Evolutionary conservation across 2,329 filamentous ascomycete genomes (phyloP).

Genomic region (Paracamarosporium sp.): DNA sequence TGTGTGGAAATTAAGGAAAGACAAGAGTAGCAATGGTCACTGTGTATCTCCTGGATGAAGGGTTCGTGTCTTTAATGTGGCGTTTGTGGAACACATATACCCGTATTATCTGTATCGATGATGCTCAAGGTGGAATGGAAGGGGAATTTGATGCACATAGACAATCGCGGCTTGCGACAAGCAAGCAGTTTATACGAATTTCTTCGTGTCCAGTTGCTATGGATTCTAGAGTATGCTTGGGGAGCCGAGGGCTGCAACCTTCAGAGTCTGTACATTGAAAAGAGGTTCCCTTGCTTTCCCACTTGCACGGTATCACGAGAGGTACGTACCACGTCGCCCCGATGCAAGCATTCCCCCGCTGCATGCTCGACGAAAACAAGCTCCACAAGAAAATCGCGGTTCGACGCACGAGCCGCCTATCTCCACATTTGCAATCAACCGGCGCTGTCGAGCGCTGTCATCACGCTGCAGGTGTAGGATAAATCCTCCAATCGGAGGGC

Average conservation of each 20-base stretch:
- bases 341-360: background rate
- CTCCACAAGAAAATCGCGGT: background rate
- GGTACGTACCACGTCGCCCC: background rate
- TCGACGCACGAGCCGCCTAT: background rate
- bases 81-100: background rate
- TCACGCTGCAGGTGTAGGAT: slow-evolving; percentile 1
- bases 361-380: background rate
- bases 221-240: background rate
- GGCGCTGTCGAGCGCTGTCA: slow-evolving; percentile 7
- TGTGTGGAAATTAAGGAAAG: background rate
- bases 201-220: too few species aligned
- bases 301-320: background rate
- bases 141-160: background rate
- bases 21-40: background rate
- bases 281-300: background rate
- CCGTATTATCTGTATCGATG: background rate
- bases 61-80: background rate
- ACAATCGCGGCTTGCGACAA: background rate
- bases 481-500: slow-evolving; percentile 13
- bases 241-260: background rate
- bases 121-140: background rate
- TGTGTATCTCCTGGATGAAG: background rate
- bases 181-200: background rate
- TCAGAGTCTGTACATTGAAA: background rate
- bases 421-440: slow-evolving; percentile 12